A percentile compares a stretch with the other conserved stretches of the same genome.
phyloP scores from a whole-genome alignment of 345 rosid species.

The Diplotaxis tenuifolia region DNA sequence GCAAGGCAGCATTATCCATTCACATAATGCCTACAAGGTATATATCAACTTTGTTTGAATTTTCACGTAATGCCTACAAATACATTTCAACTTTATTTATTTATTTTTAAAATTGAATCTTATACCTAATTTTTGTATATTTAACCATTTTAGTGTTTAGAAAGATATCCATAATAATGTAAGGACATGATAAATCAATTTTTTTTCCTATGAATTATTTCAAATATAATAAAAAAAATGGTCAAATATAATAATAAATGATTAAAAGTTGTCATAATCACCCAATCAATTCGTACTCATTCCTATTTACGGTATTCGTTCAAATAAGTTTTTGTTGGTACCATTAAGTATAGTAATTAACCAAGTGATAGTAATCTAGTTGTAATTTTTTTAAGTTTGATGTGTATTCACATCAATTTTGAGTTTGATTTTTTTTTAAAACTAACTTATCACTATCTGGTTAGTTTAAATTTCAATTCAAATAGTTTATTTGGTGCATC shows the following conservation, averaged over 20 bases:
- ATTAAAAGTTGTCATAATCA: neutral
- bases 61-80: neutral
- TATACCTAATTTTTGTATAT: neutral
- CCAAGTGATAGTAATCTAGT: no score
- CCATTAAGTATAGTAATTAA: no score
- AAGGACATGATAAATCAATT: neutral
- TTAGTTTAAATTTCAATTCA: no score
- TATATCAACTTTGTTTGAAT: neutral
- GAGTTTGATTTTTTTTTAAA: no score
- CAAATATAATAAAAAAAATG: neutral
- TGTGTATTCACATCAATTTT: no score
- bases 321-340: constrained; percentile 16
- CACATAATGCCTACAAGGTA: neutral
- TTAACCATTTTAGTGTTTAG: neutral
- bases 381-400: no score
- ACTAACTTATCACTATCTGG: no score
- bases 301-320: neutral
- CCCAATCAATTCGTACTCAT: neutral
- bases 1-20: neutral
- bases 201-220: neutral
- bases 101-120: neutral
- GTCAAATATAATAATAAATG: neutral
- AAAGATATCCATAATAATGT: neutral
- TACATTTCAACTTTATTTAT: neutral
- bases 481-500: no score